phyloP scores from a whole-genome alignment of 1,139 yeast genomes.

The Taiozyma onychis region DNA sequence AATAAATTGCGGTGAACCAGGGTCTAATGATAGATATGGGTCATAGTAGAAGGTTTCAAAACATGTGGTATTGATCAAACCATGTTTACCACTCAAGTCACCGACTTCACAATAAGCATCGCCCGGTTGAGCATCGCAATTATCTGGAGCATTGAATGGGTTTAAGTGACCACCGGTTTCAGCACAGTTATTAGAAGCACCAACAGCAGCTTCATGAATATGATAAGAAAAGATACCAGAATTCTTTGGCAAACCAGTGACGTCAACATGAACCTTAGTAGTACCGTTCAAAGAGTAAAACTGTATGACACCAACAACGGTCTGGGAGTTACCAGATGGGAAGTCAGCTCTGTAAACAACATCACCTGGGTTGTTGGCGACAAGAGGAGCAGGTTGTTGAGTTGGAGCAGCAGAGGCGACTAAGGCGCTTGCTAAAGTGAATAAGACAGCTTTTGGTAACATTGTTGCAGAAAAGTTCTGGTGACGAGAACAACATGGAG shows the following conservation, averaged over 20 bases:
- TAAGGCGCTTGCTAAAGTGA: constrained; percentile 9
- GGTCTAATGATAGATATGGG: constrained; percentile 47
- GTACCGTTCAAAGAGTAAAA: constrained; percentile 40
- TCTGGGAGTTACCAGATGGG: constrained; percentile 38
- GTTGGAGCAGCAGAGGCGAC: constrained; percentile 20
- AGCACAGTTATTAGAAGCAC: constrained; percentile 40
- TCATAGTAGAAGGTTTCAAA: constrained; percentile 48
- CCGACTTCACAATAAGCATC: constrained; percentile 56
- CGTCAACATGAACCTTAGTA: constrained; percentile 54
- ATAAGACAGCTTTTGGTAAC: constrained; percentile 6
- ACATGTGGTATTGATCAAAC: constrained; percentile 50
- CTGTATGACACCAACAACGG: constrained; percentile 44
- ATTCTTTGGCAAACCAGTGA: constrained; percentile 48
- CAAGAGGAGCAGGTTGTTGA: constrained; percentile 27
- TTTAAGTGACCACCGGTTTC: constrained; percentile 47
- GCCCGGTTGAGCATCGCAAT: constrained; percentile 39
- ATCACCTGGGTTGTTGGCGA: constrained; percentile 40
- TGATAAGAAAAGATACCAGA: constrained; percentile 61
- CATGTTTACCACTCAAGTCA: constrained; percentile 61
- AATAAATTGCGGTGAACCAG: constrained; percentile 40
- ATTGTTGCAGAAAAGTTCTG: constrained; percentile 1
- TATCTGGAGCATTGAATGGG: constrained; percentile 43
- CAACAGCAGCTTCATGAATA: constrained; percentile 42
- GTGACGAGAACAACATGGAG: neutral
- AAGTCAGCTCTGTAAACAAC: constrained; percentile 54